These are phyloP conservation scores for Candida verbasci DNA, from an alignment of 805 yeast species.

Conservation along the genomic window DNA sequence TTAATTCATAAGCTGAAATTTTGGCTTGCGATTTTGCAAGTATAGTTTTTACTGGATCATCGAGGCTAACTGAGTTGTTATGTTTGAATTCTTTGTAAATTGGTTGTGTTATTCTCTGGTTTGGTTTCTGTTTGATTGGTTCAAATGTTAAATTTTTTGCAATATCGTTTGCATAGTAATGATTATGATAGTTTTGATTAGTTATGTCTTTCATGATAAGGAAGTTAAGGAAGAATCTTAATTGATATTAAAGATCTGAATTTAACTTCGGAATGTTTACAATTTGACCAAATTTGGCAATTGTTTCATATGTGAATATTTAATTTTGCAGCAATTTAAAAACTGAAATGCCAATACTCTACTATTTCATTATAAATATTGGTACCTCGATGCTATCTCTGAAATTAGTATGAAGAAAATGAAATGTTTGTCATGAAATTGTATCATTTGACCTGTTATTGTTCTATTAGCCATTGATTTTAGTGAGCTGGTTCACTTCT, in stretches of 20 bases:
- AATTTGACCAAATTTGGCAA: background rate
- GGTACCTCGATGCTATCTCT: no score
- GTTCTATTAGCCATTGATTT: no score
- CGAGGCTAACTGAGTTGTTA: background rate
- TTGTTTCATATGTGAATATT: no score
- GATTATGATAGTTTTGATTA: background rate
- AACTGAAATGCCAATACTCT: no score
- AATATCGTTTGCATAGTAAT: background rate
- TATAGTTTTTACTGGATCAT: conserved; percentile 1
- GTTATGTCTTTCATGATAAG: conserved; percentile 2
- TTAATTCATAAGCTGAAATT: background rate
- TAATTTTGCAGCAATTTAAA: conserved; percentile 1
- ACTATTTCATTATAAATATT: no score
- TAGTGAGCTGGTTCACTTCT: no score
- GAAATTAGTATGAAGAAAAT: no score
- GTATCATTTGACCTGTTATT: no score
- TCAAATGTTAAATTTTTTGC: background rate
- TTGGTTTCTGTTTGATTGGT: background rate
- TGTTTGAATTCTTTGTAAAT: conserved; percentile 1
- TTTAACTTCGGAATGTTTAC: no score
- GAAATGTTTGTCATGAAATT: no score
- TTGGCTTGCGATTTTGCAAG: background rate
- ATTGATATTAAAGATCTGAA: no score
- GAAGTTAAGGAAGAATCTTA: background rate
- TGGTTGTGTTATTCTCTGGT: background rate